phyloP scores from a whole-genome alignment of 1,284 basidiomycete species.

The Ganoderma meredithae region DNA sequence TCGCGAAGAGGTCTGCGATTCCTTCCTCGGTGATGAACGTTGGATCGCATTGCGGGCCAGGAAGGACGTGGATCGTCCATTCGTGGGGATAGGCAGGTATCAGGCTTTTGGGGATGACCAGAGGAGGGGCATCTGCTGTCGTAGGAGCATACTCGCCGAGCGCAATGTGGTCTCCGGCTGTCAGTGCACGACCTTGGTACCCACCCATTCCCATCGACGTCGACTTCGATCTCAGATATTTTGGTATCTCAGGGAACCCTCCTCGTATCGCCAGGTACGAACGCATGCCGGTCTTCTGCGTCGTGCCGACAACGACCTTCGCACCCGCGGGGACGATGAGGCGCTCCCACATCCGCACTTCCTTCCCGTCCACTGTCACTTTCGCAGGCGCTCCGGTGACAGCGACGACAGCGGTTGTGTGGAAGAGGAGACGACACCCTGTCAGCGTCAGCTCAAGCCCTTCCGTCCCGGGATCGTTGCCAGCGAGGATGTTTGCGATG shows the following conservation, averaged over 20 bases:
- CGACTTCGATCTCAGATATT: slow-evolving; percentile 69
- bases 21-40: slow-evolving; percentile 62
- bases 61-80: slow-evolving; percentile 63
- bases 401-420: slow-evolving; percentile 57
- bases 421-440: slow-evolving; percentile 49
- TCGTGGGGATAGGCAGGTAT: slow-evolving; percentile 55
- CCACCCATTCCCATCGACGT: slow-evolving; percentile 70
- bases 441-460: slow-evolving; percentile 59
- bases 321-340: slow-evolving; percentile 54
- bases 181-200: slow-evolving; percentile 66
- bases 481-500: slow-evolving; percentile 67
- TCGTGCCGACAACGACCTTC: slow-evolving; percentile 50
- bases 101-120: slow-evolving; percentile 37
- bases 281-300: slow-evolving; percentile 50
- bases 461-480: slow-evolving; percentile 62
- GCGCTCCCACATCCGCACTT: slow-evolving; percentile 56
- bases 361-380: slow-evolving; percentile 52
- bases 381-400: slow-evolving; percentile 61
- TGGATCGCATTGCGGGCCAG: slow-evolving; percentile 71
- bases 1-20: slow-evolving; percentile 54
- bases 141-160: slow-evolving; percentile 44
- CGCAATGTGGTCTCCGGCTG: slow-evolving; percentile 52
- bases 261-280: slow-evolving; percentile 65
- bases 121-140: slow-evolving; percentile 13
- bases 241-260: slow-evolving; percentile 66